Evolutionary conservation across 2,329 filamentous ascomycete species (phyloP), one percentile per base, ranked within the genome.

Genomic region (Cytospora paraplurivora): DNA sequence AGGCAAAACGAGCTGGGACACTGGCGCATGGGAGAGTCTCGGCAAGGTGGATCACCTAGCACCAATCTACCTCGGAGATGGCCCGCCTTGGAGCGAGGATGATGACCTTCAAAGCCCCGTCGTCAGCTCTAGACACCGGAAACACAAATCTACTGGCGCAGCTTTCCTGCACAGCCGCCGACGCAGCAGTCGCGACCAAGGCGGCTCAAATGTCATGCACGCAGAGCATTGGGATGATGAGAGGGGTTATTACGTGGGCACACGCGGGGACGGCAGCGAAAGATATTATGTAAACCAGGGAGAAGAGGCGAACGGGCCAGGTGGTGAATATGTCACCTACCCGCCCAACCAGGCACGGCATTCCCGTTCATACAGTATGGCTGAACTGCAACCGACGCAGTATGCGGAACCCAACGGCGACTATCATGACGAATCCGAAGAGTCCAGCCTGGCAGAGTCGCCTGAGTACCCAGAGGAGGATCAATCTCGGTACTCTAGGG

Each of bases 91-190:
- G 79, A 96, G 92, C 75, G 93, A 97, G 77, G 93, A 98, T 72
- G 93, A 98, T 70, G 95, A 98, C 75, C 82, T 97, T 51, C 92
- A 95, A 72, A 96, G 93, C 73, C 93, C 93, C 0, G 91, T 97
- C 19, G 92, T 93, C 15, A 92, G 90, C 68, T 90, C 90, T 47
- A 84, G 91, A 63, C 93, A 96, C 75, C 89, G 90, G 72, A 96
- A 95, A 76, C 89, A 93, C 77, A 96, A 91, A 75, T 91, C 89
- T 3, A 83, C 85, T 0, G 82, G 82, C 1, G 81, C 82, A 19
- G 76, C 81, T 4, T 76, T 79, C 60, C 74, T 74, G 52, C 74
- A 79, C 72, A 78, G 78, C 58, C 81, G 81, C 72, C 74, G 79
- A 59, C 79, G 82, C 66, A 79, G 77, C 54, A 75, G 81, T 66